These are phyloP conservation scores for Candida ovalis DNA, from an alignment of 805 yeast species.

Conservation along the genomic window DNA sequence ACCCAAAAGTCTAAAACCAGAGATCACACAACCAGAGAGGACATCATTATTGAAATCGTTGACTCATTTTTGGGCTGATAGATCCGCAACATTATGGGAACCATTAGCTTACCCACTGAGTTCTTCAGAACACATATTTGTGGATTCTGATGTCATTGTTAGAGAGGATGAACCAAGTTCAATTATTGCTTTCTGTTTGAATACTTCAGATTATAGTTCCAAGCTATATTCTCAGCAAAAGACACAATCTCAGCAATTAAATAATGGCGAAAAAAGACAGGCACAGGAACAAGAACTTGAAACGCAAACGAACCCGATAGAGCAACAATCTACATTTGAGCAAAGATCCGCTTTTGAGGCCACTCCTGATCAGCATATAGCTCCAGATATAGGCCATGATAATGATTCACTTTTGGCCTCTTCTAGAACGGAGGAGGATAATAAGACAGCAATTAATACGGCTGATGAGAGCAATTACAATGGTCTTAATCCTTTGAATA, in stretches of 20 bases:
- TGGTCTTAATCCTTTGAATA: background rate
- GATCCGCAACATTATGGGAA: slow-evolving; percentile 94
- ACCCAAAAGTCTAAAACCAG: slow-evolving; percentile 14
- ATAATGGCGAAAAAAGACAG: slow-evolving; percentile 20
- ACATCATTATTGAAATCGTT: slow-evolving; percentile 77
- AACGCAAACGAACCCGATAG: background rate
- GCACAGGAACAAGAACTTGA: slow-evolving; percentile 1
- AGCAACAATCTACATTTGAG: background rate
- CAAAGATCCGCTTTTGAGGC: background rate
- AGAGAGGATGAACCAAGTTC: slow-evolving; percentile 97
- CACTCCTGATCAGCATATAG: background rate
- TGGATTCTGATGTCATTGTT: slow-evolving; percentile 88
- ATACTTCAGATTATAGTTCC: slow-evolving; percentile 71
- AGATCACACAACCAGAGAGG: slow-evolving; percentile 53
- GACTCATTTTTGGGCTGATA: slow-evolving; percentile 94
- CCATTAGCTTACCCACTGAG: slow-evolving; percentile 80
- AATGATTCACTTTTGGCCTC: background rate
- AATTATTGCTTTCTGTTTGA: slow-evolving; percentile 85
- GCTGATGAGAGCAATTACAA: background rate
- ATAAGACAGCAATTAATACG: background rate
- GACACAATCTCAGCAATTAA: slow-evolving; percentile 11
- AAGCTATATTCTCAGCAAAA: slow-evolving; percentile 31
- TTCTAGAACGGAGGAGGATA: background rate
- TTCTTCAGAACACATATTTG: slow-evolving; percentile 84
- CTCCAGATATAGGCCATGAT: background rate